Evolutionary conservation across 2,329 filamentous ascomycete genomes (phyloP), one percentile per base, ranked within the genome.

Genomic region (Pyrenophora teres): DNA sequence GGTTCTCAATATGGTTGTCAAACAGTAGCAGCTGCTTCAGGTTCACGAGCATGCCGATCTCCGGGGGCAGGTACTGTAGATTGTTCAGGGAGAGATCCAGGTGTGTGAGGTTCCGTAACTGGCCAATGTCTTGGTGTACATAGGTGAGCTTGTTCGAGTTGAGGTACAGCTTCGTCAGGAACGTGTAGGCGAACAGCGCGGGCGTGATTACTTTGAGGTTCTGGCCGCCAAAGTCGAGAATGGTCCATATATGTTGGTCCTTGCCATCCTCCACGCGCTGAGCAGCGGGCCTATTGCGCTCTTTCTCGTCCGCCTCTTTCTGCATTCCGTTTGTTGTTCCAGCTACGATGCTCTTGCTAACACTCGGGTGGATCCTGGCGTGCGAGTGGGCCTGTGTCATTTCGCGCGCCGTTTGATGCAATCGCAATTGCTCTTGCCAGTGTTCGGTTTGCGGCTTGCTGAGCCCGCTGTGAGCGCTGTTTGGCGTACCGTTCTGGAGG

Each of bases 31-130:
- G 81, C 60, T 89, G 87, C 75, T 90, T 92, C 48, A 99, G 80
- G 63, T 92, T 94, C 23, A 92, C 94, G 65, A 96, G 90, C 93
- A 97, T 99, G 69, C 94, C 94, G 54, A 99, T 85, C 77, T 99
- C 93, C 18, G 89, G 84, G 1, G 94, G 94, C 3, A 99, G 79
- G 59, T 89, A 86, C 7, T 82, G 83, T 54, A 99, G 81, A 56
- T 93, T 85, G 74, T 99, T 99, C 76, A 88, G 86, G 0, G 94
- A 97, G 3, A 92, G 82, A 74, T 99, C 93, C 41, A 99, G 83
- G 66, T 92, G 84, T 31, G 85, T 88, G 41, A 99, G 78, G 58
- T 89, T 87, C 59, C 92, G 87, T 59, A 99, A 80, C 64, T 88
- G 83, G 33, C 94, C 92, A 70, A 99, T 91, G 18, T 86, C 81